Evolutionary conservation across 371 early-diverging fungal species (phyloP).

Genomic region (Mortierella sp.): DNA sequence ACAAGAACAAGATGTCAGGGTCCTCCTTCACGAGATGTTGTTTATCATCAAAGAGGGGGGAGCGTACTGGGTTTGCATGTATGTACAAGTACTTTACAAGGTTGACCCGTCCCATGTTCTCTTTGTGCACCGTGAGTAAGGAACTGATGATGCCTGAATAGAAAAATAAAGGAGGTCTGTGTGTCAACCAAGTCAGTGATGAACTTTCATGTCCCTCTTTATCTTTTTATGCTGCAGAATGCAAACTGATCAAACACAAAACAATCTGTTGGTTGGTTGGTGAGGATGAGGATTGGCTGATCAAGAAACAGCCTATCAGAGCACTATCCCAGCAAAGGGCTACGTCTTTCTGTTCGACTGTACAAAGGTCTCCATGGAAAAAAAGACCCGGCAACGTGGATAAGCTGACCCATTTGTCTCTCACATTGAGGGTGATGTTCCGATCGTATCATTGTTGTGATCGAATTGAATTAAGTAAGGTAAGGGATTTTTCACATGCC

Average conservation of each 20-base stretch:
- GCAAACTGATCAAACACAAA: background rate
- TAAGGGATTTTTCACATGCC: conserved; percentile 10
- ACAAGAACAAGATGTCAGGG: background rate
- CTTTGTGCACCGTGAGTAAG: background rate
- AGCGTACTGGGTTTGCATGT: background rate
- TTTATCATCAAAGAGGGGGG: background rate
- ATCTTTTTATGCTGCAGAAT: background rate
- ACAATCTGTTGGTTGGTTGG: background rate
- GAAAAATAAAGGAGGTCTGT: background rate
- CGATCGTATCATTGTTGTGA: background rate
- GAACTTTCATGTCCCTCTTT: background rate
- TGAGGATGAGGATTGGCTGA: conserved; percentile 3
- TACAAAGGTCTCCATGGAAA: background rate
- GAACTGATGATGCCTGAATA: background rate
- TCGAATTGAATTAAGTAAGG: background rate
- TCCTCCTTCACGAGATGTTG: background rate
- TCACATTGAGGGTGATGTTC: background rate
- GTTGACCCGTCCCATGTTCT: background rate
- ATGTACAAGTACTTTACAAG: background rate
- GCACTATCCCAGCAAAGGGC: background rate
- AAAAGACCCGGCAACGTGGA: conserved; percentile 9
- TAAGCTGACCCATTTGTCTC: background rate
- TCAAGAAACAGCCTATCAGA: background rate
- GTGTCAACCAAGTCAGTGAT: conserved; percentile 4
- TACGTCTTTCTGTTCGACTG: background rate